These are phyloP conservation scores for Sordaria brevicollis DNA, from an alignment of 495 filamentous ascomycete species.

Conservation along the genomic window DNA sequence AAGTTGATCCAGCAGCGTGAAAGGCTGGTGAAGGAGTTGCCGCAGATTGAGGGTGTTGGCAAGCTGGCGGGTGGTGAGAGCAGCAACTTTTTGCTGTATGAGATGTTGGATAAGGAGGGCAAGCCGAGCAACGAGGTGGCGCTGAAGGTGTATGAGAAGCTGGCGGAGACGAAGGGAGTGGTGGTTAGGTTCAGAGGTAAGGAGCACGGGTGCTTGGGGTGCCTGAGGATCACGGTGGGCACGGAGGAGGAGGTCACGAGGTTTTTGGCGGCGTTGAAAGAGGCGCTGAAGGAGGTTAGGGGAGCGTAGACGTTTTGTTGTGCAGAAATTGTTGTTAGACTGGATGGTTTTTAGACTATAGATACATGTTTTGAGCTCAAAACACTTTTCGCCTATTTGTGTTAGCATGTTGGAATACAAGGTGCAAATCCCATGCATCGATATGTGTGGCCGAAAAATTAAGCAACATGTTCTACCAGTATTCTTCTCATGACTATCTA, in stretches of 20 bases:
- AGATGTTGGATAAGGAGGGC: constrained; percentile 66
- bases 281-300: constrained; percentile 48
- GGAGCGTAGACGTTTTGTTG: constrained; percentile 1
- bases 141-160: constrained; percentile 63
- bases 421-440: too few relatives aligned
- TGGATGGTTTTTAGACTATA: background rate
- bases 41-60: constrained; percentile 67
- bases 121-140: constrained; percentile 70
- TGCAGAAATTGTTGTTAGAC: background rate
- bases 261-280: constrained; percentile 58
- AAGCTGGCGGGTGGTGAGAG: constrained; percentile 66
- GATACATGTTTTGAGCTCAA: background rate
- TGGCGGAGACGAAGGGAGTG: constrained; percentile 82
- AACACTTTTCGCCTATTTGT: background rate
- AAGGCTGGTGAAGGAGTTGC: constrained; percentile 61
- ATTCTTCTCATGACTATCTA: background rate
- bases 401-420: background rate
- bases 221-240: constrained; percentile 84
- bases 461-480: background rate
- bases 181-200: constrained; percentile 90
- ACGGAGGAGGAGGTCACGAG: constrained; percentile 75
- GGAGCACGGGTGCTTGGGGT: constrained; percentile 81
- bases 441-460: too few relatives aligned
- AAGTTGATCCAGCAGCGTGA: constrained; percentile 68
- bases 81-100: constrained; percentile 84